A percentile compares a stretch with the other conserved stretches of the same genome.
Evolutionary conservation across 768 basidiomycete genomes (phyloP).

Genomic region (Suillus cothurnatus): DNA sequence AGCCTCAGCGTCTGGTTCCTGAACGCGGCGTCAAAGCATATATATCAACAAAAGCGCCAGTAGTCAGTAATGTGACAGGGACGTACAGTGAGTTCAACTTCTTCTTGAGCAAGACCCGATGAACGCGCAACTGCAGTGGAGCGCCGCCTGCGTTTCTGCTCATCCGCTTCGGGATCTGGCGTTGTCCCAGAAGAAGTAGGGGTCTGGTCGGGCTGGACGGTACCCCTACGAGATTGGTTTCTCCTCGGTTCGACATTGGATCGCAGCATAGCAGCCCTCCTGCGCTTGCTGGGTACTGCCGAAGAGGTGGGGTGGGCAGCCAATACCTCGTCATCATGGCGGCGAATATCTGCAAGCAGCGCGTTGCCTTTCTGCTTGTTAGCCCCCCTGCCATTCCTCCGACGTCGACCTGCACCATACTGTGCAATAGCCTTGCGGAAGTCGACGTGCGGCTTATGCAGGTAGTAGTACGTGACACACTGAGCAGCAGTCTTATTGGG

Average conservation of each 20-base stretch:
- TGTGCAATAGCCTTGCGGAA: conserved; percentile 76
- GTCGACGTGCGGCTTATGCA: conserved; percentile 85
- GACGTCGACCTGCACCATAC: conserved; percentile 67
- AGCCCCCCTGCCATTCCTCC: conserved; percentile 50
- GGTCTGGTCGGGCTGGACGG: conserved; percentile 50
- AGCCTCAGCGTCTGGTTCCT: conserved; percentile 31
- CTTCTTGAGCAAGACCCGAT: conserved; percentile 32
- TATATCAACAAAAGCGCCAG: not conserved
- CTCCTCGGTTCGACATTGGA: conserved; percentile 38
- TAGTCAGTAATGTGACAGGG: not conserved
- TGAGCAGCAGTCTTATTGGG: conserved; percentile 85
- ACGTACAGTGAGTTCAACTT: conserved; percentile 19
- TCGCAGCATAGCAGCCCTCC: conserved; percentile 34
- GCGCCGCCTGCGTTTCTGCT: conserved; percentile 43
- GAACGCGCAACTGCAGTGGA: conserved; percentile 31
- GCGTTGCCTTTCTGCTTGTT: conserved; percentile 84
- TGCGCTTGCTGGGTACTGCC: conserved; percentile 38
- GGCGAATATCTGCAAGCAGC: conserved; percentile 76
- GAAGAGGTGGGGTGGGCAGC: conserved; percentile 29
- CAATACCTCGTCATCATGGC: conserved; percentile 58
- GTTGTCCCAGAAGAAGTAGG: conserved; percentile 47
- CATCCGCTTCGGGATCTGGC: conserved; percentile 72
- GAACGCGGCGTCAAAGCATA: not conserved
- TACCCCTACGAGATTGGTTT: conserved; percentile 40
- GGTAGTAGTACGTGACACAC: conserved; percentile 93